These are phyloP conservation scores for Vaccinium corymbosum DNA, from an alignment of 148 eudicot species.

Conservation along the genomic window DNA sequence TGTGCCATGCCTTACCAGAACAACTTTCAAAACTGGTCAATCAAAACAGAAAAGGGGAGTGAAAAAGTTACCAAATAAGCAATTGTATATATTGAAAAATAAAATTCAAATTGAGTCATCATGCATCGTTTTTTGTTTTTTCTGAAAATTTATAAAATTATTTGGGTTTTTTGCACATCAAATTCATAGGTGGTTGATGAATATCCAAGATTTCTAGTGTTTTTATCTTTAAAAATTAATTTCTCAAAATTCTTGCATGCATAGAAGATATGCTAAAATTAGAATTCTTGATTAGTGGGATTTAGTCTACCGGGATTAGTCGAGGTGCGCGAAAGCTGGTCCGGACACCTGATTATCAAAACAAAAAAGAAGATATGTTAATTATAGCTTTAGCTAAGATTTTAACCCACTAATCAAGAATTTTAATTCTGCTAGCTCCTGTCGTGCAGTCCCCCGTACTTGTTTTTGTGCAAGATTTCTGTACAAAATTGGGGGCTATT, in stretches of 20 bases:
- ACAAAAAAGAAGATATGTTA: neutral
- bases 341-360: too few relatives aligned
- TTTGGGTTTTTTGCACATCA: neutral
- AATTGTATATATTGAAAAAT: too few relatives aligned
- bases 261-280: neutral
- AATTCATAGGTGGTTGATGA: too few relatives aligned
- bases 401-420: neutral
- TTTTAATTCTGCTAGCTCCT: neutral
- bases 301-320: too few relatives aligned
- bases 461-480: neutral
- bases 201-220: neutral
- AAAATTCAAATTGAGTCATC: too few relatives aligned
- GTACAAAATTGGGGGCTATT: neutral
- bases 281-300: too few relatives aligned
- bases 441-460: neutral
- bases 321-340: too few relatives aligned
- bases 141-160: too few relatives aligned
- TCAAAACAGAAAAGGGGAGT: neutral
- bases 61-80: neutral
- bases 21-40: neutral
- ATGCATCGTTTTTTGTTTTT: too few relatives aligned
- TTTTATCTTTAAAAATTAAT: neutral
- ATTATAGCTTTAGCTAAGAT: neutral
- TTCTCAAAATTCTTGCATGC: neutral
- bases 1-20: neutral